These are phyloP conservation scores for Cardiospermum halicacabum DNA, from an alignment of 345 rosid species.

Conservation along the genomic window DNA sequence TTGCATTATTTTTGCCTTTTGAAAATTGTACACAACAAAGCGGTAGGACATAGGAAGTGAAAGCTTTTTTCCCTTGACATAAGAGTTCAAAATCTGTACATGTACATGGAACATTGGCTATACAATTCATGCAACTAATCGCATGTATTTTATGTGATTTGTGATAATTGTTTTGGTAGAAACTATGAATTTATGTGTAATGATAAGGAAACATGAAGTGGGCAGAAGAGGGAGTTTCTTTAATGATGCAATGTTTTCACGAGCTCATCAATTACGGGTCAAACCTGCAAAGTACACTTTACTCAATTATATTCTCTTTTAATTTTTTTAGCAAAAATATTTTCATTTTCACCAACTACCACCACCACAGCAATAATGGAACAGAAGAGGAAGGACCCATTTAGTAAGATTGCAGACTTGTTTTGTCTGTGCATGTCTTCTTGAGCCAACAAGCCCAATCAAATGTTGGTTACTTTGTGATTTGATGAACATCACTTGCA, in stretches of 20 bases:
- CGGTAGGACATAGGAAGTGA: slow-evolving; percentile 10
- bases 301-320: neutral
- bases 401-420: neutral
- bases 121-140: neutral
- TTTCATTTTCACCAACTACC: too few species aligned
- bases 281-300: slow-evolving; percentile 7
- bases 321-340: too few species aligned
- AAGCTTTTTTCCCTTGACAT: too few species aligned
- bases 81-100: neutral
- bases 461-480: too few species aligned
- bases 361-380: neutral
- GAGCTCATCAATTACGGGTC: slow-evolving; percentile 6
- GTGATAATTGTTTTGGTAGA: too few species aligned
- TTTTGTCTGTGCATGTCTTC: neutral
- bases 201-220: neutral
- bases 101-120: slow-evolving; percentile 19
- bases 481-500: too few species aligned
- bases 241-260: slow-evolving; percentile 19
- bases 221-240: neutral
- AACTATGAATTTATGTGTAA: too few species aligned
- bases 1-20: slow-evolving; percentile 19
- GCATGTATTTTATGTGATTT: too few species aligned
- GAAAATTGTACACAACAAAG: slow-evolving; percentile 15
- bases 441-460: too few species aligned
- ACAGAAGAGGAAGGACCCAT: neutral